Base-by-base conservation (phyloP, 73 alveolate genomes). In the Blepharisma japonicum region DNA sequence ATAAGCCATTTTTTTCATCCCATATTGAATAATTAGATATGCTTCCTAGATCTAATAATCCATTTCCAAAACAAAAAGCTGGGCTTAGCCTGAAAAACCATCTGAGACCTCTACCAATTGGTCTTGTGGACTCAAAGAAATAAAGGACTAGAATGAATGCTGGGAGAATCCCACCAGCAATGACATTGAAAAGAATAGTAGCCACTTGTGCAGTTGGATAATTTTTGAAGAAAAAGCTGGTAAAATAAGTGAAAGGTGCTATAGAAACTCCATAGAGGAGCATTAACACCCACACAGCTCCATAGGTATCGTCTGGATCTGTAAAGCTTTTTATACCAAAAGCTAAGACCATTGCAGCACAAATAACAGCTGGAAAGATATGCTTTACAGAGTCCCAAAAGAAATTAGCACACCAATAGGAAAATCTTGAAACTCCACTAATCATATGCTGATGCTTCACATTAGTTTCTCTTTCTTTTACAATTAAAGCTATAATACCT, bases 381-480 rank as follows among this genome's bases (percentile, higher is more conserved):
- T 90, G 79, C 80, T 92, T 90, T 20, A 71, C 45, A 38, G 90
- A 68, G 82, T 95, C 99, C 74, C 88, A 90, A 20, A 84, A 20
- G 79, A 67, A 86, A 83, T 90, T 95, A 18, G 94, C 76, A 14
- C 88, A 55, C 98, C 99, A 95, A 77, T 95, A 95, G 6, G 98
- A 94, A 20, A 84, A 49, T 55, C 91, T 61, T 38, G 92, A 78
- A 27, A 95, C 80, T 53, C 99, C 99, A 55, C 96, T 84, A 7
- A 96, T 84, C 48, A 92, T 56, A 71, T 96, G 94, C 81, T 91
- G 87, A 83, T 97, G 99, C 79, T 95, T 95, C 45, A 96, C 86
- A 78, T 91, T 95, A 71, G 78, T 86, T 81, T 97, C 99, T 89
- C 97, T 88, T 81, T 97, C 99, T 80, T 86, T 86, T 38, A 95